Conservation (phyloP, 495 filamentous ascomycete genomes). For the Alectoria sarmentosa region DNA sequence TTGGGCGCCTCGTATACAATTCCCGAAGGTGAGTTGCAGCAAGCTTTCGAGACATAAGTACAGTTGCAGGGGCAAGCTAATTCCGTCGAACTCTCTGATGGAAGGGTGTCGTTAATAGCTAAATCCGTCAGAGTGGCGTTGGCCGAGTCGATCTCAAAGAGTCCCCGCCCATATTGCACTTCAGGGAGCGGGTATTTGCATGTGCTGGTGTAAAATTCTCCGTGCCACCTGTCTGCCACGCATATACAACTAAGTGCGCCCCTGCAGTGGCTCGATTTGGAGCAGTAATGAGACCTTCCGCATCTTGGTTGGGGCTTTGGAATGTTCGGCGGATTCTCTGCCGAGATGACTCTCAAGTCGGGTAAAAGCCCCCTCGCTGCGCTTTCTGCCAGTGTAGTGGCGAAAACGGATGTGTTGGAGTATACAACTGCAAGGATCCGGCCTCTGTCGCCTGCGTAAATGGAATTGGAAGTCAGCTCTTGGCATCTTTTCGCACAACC, state of each 20-base stretch:
- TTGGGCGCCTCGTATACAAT: not conserved
- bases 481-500: not conserved
- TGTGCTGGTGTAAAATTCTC: not conserved
- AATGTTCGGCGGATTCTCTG: not conserved
- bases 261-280: not conserved
- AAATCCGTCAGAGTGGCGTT: not conserved
- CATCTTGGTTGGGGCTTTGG: not conserved
- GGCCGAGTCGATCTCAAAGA: not conserved
- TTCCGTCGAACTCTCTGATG: not conserved
- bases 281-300: not conserved
- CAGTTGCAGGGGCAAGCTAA: not conserved
- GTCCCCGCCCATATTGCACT: not conserved
- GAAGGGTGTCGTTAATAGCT: not conserved
- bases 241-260: not conserved
- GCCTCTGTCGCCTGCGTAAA: not conserved
- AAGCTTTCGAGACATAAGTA: conserved; percentile 1
- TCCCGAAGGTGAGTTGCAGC: not conserved
- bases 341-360: not conserved
- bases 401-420: not conserved
- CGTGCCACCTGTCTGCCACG: not conserved
- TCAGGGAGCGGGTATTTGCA: not conserved
- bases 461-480: not conserved
- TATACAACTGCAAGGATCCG: not conserved
- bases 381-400: not conserved
- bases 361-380: not conserved